These are phyloP conservation scores for Colletotrichum sp. DNA, from an alignment of 2,329 filamentous ascomycete genomes.

Conservation along the genomic window DNA sequence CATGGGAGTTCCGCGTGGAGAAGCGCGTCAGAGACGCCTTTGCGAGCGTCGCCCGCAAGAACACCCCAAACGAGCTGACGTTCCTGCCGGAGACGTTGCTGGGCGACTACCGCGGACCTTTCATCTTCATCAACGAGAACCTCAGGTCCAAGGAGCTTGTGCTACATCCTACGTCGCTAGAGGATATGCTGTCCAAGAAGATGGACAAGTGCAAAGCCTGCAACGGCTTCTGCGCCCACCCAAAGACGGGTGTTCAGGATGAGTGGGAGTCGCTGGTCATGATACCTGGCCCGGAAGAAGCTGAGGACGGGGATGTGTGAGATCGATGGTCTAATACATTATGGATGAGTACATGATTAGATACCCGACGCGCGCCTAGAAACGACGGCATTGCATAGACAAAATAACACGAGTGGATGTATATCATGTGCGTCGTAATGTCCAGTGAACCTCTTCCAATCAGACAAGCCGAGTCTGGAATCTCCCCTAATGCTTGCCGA, in stretches of 20 bases:
- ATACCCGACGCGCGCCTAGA: conserved; percentile 9
- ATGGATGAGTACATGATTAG: conserved; percentile 4
- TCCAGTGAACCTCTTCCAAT: not conserved
- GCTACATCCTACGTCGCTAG: conserved; percentile 7
- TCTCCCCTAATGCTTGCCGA: not conserved
- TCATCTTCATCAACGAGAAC: conserved; percentile 18
- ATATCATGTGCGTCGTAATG: not conserved
- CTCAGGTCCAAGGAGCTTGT: conserved; percentile 27
- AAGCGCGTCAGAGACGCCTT: not conserved
- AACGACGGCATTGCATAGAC: not conserved
- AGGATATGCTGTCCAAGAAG: conserved; percentile 19
- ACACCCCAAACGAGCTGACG: conserved; percentile 1
- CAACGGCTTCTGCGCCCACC: conserved; percentile 15
- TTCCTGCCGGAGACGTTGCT: conserved; percentile 12
- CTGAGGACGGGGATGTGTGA: not conserved
- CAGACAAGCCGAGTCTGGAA: not conserved
- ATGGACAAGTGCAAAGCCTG: conserved; percentile 17
- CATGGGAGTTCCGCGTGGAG: conserved; percentile 10
- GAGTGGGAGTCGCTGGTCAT: not conserved
- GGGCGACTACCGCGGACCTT: conserved; percentile 18
- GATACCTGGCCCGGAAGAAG: not conserved
- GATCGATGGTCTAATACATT: not conserved
- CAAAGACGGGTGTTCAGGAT: not conserved
- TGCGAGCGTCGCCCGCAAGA: not conserved
- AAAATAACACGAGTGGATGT: not conserved